Conservation (phyloP, 768 basidiomycete genomes). For the Royoungia palumana region DNA sequence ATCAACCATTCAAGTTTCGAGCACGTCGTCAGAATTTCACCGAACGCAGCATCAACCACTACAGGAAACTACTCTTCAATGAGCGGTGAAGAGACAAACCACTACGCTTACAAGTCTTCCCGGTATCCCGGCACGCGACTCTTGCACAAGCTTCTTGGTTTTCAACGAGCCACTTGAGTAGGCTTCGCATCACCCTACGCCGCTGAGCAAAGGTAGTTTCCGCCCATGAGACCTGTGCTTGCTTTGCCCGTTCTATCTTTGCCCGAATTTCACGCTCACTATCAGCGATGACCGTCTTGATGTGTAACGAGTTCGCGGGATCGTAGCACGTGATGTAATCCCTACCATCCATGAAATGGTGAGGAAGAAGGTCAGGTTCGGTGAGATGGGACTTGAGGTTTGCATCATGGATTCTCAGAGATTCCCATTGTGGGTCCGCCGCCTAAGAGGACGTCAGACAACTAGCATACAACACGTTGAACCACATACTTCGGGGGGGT, state of each 20-base stretch:
- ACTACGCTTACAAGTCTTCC: slow-evolving; percentile 79
- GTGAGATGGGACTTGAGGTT: slow-evolving; percentile 63
- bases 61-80: neutral
- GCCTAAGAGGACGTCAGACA: slow-evolving; percentile 38
- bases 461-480: neutral
- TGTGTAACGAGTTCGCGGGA: slow-evolving; percentile 82
- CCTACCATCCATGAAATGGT: slow-evolving; percentile 41
- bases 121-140: slow-evolving; percentile 90
- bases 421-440: slow-evolving; percentile 57
- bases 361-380: slow-evolving; percentile 52
- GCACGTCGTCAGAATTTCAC: slow-evolving; percentile 93
- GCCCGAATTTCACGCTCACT: slow-evolving; percentile 61
- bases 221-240: slow-evolving; percentile 73
- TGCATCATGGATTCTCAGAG: slow-evolving; percentile 53
- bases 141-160: slow-evolving; percentile 85
- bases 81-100: too few species aligned
- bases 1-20: slow-evolving; percentile 94
- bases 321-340: slow-evolving; percentile 89
- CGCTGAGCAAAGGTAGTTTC: slow-evolving; percentile 75
- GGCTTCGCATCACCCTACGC: slow-evolving; percentile 76
- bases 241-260: slow-evolving; percentile 65
- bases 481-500: slow-evolving; percentile 52
- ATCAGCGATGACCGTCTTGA: slow-evolving; percentile 76
- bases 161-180: slow-evolving; percentile 89
- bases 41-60: slow-evolving; percentile 94